phyloP scores from a whole-genome alignment of 2,329 filamentous ascomycete genomes.

The Coleophoma cylindrospora region DNA sequence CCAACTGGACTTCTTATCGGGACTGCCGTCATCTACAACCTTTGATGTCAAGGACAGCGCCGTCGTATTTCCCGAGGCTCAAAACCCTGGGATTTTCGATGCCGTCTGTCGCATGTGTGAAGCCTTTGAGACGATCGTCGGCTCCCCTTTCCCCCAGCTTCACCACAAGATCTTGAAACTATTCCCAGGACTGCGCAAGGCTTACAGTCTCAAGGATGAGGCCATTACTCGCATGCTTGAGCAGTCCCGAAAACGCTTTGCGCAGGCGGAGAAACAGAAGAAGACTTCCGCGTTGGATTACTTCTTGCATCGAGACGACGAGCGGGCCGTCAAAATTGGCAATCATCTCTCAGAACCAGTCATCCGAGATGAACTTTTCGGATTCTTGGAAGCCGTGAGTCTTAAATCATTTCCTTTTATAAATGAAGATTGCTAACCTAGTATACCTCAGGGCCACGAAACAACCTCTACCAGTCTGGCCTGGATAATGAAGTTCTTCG shows the following conservation, averaged over 20 bases:
- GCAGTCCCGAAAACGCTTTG: background rate
- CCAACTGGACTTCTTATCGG: background rate
- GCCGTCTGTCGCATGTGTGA: background rate
- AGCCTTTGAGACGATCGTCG: background rate
- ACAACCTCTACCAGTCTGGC: slow-evolving; percentile 5
- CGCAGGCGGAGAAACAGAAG: background rate
- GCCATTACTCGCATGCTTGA: background rate
- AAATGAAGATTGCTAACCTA: slow-evolving; percentile 4
- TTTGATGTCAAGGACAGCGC: slow-evolving; percentile 1
- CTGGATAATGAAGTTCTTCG: slow-evolving; percentile 7
- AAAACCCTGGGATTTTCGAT: background rate
- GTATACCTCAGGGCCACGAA: slow-evolving; percentile 7
- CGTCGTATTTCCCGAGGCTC: background rate
- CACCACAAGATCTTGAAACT: background rate
- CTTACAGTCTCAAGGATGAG: background rate
- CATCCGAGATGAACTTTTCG: background rate
- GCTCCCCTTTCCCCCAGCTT: background rate
- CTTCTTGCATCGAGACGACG: background rate
- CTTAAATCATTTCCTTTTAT: background rate
- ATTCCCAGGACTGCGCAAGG: background rate
- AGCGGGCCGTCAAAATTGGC: background rate
- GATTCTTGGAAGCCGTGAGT: no score
- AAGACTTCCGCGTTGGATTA: background rate
- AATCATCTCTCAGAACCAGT: background rate
- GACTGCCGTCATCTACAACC: background rate